Conservation (phyloP, 176 grass and related monocot genomes). For the Otatea glauca region DNA sequence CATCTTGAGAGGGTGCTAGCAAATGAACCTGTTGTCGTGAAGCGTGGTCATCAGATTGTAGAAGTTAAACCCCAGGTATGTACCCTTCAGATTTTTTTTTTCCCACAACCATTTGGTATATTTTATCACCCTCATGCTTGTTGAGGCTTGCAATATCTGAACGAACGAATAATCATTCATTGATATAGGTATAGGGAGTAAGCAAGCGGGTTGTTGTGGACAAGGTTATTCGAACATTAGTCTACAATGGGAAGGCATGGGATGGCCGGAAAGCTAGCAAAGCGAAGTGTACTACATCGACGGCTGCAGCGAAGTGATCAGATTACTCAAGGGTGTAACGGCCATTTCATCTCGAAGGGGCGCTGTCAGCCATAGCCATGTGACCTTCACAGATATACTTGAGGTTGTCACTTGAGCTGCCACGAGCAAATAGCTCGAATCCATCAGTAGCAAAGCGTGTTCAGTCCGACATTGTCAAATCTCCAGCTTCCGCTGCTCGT, state of each 20-base stretch:
- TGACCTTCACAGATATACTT: slow-evolving; percentile 44
- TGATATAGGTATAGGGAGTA: slow-evolving; percentile 71
- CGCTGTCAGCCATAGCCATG: slow-evolving; percentile 24
- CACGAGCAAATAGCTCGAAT: neutral
- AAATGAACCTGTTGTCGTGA: slow-evolving; percentile 76
- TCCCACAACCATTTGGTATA: neutral
- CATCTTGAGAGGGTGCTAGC: slow-evolving; percentile 76
- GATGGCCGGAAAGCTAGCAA: slow-evolving; percentile 38
- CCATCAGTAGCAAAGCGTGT: neutral
- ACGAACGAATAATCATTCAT: slow-evolving; percentile 3
- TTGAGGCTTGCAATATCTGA: neutral
- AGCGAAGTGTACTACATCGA: slow-evolving; percentile 85
- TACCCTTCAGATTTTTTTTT: neutral
- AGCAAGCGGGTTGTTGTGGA: slow-evolving; percentile 73
- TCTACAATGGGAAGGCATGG: slow-evolving; percentile 44
- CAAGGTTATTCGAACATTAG: slow-evolving; percentile 52
- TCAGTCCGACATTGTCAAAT: neutral
- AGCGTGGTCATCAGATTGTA: slow-evolving; percentile 77
- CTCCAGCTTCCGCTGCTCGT: neutral
- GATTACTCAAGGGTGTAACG: slow-evolving; percentile 57
- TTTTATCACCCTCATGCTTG: neutral
- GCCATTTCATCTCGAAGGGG: slow-evolving; percentile 46
- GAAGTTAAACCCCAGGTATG: slow-evolving; percentile 87
- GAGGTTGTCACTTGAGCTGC: slow-evolving; percentile 39
- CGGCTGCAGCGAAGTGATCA: slow-evolving; percentile 64